A percentile compares a stretch with the other conserved stretches of the same genome.
Conservation (phyloP, 2,329 filamentous ascomycete genomes). For the Bipolaris zeicola region DNA sequence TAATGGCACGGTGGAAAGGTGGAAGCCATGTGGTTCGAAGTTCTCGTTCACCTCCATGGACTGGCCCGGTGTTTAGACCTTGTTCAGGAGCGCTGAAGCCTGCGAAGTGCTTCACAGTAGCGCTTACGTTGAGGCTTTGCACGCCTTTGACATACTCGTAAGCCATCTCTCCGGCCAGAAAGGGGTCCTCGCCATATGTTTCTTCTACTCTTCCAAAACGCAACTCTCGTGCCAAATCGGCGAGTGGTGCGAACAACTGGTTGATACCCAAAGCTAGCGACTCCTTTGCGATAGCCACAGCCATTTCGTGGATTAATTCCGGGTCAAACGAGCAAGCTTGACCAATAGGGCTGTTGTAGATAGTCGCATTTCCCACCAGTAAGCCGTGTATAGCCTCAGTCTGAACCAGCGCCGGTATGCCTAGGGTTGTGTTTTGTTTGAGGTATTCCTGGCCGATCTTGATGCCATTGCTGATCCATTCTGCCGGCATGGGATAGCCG, state of each 20-base stretch:
- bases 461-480: conserved; percentile 67
- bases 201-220: conserved; percentile 77
- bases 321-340: conserved; percentile 75
- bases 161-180: conserved; percentile 70
- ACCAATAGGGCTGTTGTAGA: conserved; percentile 78
- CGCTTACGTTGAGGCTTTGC: conserved; percentile 68
- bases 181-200: conserved; percentile 72
- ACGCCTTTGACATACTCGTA: conserved; percentile 66
- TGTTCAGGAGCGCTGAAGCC: conserved; percentile 73
- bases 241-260: conserved; percentile 73
- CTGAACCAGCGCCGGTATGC: conserved; percentile 74
- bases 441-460: conserved; percentile 72
- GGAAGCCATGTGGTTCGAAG: conserved; percentile 61
- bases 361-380: conserved; percentile 72
- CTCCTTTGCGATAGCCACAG: conserved; percentile 67
- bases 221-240: conserved; percentile 72
- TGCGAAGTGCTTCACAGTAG: conserved; percentile 78
- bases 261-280: conserved; percentile 71
- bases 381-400: conserved; percentile 78
- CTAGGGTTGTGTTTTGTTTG: conserved; percentile 67
- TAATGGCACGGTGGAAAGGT: conserved; percentile 71
- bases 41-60: conserved; percentile 62
- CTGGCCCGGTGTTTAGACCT: conserved; percentile 70
- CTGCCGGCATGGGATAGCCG: conserved; percentile 68
- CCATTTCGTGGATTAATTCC: conserved; percentile 69